Base-by-base conservation (phyloP, 2,329 filamentous ascomycete species). In the Ascochyta lentis region DNA sequence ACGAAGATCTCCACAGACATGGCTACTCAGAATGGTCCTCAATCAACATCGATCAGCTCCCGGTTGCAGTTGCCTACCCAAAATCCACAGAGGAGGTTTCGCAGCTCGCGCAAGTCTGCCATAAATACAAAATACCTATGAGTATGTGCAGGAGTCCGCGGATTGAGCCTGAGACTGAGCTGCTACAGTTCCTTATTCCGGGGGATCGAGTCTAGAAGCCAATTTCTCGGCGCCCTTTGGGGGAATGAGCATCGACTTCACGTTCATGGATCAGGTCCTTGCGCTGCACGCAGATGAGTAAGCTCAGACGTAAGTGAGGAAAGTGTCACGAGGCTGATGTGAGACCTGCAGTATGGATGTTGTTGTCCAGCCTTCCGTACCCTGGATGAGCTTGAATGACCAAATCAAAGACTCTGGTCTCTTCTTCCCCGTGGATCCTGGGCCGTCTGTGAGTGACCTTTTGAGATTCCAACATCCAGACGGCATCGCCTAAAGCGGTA, bases 351-450 rank as follows among this genome's bases (percentile, higher is more conserved):
- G 73, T 72, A 92, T 96, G 90, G 93, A 97, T 66, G 83, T 96
- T 45, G 90, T 96, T 4, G 92, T 97, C 3, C 93, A 97, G 73
- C 93, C 93, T 3, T 90, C 90, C 6, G 88, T 97, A 9, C 89
- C 89, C n/a, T 97, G 92, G 92, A 92, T 96, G 83, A 86, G 90
- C 48, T 78, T 97, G 54, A 97, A 97, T 67, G 86, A 89, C 61
- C 82, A 86, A 44, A 86, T 90, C 68, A 85, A 89, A 75, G 82
- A 85, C 35, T 88, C 85, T 4, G 91, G 91, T 0, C 84, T 97
- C 1, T 96, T 96, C 78, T 96, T 96, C 71, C 93, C 93, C 1
- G 88, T 96, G 12, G 93, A 97, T 68, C 93, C 93, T 12, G 90
- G 90, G 72, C 88, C 88, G 34, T 78, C 76, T 22, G 74, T 76